Evolutionary conservation across 441 rosid species (phyloP).

Genomic region (Isatis lusitanica): DNA sequence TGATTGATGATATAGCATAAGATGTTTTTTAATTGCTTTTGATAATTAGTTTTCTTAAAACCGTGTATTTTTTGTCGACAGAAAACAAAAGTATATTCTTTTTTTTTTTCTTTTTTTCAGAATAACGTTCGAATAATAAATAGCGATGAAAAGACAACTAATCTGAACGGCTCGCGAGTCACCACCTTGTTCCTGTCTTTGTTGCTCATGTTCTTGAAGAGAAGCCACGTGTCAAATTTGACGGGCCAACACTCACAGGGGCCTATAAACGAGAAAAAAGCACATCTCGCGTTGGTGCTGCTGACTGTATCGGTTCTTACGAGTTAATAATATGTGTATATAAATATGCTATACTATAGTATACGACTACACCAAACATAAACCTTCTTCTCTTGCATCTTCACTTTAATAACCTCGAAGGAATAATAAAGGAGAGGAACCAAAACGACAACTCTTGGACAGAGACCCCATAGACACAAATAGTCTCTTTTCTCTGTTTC

Average conservation of each 20-base stretch:
- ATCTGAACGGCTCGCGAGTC: conserved; percentile 25
- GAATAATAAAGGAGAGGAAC: conserved; percentile 5
- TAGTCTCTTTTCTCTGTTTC: not conserved
- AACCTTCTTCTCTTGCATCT: conserved; percentile 13
- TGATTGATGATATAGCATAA: not conserved
- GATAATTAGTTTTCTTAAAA: not conserved
- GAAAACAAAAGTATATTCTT: not conserved
- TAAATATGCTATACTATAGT: not conserved
- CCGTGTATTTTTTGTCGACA: not conserved
- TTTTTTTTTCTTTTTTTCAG: not conserved
- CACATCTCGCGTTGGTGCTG: conserved; percentile 25
- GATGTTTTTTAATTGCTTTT: not conserved
- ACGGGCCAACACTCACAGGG: conserved; percentile 21
- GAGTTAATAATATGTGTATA: not conserved
- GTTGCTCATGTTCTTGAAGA: not conserved
- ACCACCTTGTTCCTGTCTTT: conserved; percentile 18
- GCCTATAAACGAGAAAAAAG: conserved; percentile 18
- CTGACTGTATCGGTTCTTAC: not conserved
- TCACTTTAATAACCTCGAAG: conserved; percentile 23
- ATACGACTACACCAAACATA: conserved; percentile 6
- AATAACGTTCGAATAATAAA: conserved; percentile 22
- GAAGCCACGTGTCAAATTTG: conserved; percentile 16
- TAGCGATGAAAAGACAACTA: conserved; percentile 6
- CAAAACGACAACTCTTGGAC: conserved; percentile 8
- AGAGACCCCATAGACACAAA: not conserved